These are phyloP conservation scores for Chenopodium berlandieri DNA, from an alignment of 148 eudicot species.

Conservation along the genomic window DNA sequence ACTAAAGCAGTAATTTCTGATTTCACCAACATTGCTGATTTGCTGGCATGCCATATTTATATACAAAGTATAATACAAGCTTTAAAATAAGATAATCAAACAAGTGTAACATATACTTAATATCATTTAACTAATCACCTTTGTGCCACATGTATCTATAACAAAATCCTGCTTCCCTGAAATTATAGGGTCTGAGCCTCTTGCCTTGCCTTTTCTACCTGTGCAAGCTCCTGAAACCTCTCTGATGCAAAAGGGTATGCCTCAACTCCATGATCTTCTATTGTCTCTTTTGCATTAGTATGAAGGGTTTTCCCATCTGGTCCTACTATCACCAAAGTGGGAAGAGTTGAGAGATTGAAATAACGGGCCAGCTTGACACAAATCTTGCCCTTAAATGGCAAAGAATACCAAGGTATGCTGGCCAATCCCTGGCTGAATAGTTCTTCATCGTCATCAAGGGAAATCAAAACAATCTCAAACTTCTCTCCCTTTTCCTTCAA, in stretches of 20 bases:
- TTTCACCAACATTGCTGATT: neutral
- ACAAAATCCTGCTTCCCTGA: conserved; percentile 57
- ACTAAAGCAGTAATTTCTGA: neutral
- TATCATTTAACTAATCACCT: conserved; percentile 40
- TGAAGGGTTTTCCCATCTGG: conserved; percentile 77
- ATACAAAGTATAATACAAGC: too few relatives aligned
- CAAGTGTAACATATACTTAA: too few relatives aligned
- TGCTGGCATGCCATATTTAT: too few relatives aligned
- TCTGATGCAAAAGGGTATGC: conserved; percentile 82
- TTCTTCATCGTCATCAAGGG: conserved; percentile 69
- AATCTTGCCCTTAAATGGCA: conserved; percentile 68
- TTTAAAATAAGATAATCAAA: neutral
- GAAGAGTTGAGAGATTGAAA: conserved; percentile 60
- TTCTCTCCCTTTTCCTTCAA: conserved; percentile 52
- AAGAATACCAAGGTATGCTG: conserved; percentile 51
- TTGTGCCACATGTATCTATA: conserved; percentile 51
- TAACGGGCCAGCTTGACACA: conserved; percentile 55
- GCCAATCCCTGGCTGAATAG: conserved; percentile 43
- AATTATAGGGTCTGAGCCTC: conserved; percentile 72
- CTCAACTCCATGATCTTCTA: conserved; percentile 57
- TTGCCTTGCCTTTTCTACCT: conserved; percentile 51
- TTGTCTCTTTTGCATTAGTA: conserved; percentile 50
- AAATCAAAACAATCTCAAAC: conserved; percentile 64
- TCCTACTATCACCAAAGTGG: conserved; percentile 63
- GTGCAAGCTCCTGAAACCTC: conserved; percentile 61